Base-by-base conservation (phyloP, 108 stramenopile species). In the Nitzschia sp. region DNA sequence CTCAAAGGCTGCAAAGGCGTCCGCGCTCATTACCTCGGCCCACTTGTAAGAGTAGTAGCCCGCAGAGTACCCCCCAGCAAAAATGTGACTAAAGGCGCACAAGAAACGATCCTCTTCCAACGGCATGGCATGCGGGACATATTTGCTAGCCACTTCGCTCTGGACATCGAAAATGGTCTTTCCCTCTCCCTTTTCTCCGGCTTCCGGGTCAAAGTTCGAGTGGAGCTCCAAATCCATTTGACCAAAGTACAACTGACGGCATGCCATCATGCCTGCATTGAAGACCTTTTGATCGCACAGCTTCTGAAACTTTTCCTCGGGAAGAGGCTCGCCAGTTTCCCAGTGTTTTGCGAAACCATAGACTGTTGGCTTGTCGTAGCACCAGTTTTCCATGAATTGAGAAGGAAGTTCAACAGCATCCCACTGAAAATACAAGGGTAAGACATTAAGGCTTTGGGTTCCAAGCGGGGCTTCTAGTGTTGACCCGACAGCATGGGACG, bases 371-470 rank as follows among this genome's bases (percentile, higher is more conserved):
- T 85, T 69, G 71, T 99, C 97, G 79, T 97, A 98, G 76, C 96
- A 96, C 97, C 97, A 99, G 72, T 98, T 98, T 64, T 99, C 99
- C 99, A 99, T 99, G 83, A 98, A 99, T 76, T 99, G 98, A 2
- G 88, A 93, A 0, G 98, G 97, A 48, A 99, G 85, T 66, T 99
- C 98, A 1, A 99, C 98, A 26, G 98, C 98, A 83, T 99, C 98
- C 98, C 98, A 98, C 70, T 85, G 15, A 24, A 24, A 5, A 24
- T 11, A 8, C 8, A 42, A 42, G 11, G 15, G 15, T 42, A 15
- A 42, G 38, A 11, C 15, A 42, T 15, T 8, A 42, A 42, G 15
- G 8, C 15, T 42, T 8, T 11, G 15, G 38, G n/a, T n/a, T n/a
- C n/a, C n/a, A n/a, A n/a, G n/a, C n/a, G n/a, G n/a, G n/a, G n/a